Base-by-base conservation (phyloP, 768 basidiomycete genomes). In the Tulasnella sp. region DNA sequence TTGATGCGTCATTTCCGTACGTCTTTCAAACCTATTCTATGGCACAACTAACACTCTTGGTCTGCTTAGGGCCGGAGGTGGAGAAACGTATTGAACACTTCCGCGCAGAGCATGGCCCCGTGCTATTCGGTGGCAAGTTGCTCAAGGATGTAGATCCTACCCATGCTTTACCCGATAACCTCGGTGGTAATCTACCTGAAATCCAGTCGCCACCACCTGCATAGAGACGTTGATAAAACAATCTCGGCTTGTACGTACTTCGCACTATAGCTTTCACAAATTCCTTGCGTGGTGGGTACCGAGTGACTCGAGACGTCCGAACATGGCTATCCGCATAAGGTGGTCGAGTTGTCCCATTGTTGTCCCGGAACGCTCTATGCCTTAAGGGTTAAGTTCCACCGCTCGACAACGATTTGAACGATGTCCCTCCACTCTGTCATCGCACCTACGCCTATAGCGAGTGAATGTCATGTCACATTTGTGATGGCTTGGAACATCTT, bases 381-480 rank as follows among this genome's bases (percentile, higher is more conserved):
- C n/a, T n/a, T n/a, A n/a, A 53, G 17, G 9, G 19, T 14, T 25
- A 53, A 37, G 11, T 53, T n/a, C 51, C 51, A 60, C 19, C 54
- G 40, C 17, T 81, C 75, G 4, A 82, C 82, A 6, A 86, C 85
- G 32, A 84, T 74, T 49, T 76, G 67, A 19, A 89, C 85, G 32
- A 98, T 86, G 48, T 97, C 91, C 43, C 72, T 75, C 94, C 94
- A 98, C 64, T 97, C 93, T 1, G 85, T 84, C 94, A 98, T 98
- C 2, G 93, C 94, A 11, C 94, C 94, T 0, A 87, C 62, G 5
- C 92, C 91, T 92, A 57, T 32, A 21, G 15, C 0, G 4, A 43
- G 14, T 45, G 17, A 58, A 23, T 31, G 4, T 31, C 2, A 39
- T 11, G 19, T 27, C 2, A 14, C 49, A 34, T 14, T 17, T 15